Base-by-base conservation (phyloP, 2,329 filamentous ascomycete genomes). In the Thielaviopsis populi region DNA sequence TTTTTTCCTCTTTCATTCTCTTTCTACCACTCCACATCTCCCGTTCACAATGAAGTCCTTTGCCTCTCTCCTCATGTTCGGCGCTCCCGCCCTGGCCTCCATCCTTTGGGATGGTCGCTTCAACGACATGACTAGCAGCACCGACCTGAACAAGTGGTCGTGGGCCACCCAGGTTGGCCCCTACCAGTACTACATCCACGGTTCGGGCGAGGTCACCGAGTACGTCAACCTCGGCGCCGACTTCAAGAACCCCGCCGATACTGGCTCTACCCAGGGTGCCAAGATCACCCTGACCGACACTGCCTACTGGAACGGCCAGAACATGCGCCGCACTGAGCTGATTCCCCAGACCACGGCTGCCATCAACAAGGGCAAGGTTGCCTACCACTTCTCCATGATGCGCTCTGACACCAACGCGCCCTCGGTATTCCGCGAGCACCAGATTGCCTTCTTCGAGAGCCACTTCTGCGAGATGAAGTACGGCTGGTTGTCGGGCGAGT, bases 101-200 rank as follows among this genome's bases (percentile, higher is more conserved):
- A 62, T 84, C 61, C 72, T 84, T 30, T 87, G 84, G 84, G 83
- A 86, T 71, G 84, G 84, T 33, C 80, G 83, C 60, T 83, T 86
- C 76, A 86, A 86, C 72, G 79, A 82, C 64, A 74, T 84, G 68
- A 73, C 75, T 17, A 75, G 78, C 8, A 77, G 77, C 50, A 69
- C 76, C 1, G 83, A 85, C 71, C 76, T 86, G 37, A 75, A 78
- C 69, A 78, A 79, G 48, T 86, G 84, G 84, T 83, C 80, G 3
- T 88, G 81, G 80, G 78, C 77, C n/a, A 86, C 83, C 72, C 80
- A 85, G 73, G 82, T 86, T 69, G 83, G 83, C 0, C 80, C 83
- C 0, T 89, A 87, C 74, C 86, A 89, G 73, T 89, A 86, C 77
- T 89, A 89, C 75, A 88, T 88, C 71, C 86, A 89, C 75, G 87